Evolutionary conservation across 257 asterid species (phyloP), one percentile per base, ranked within the genome.

Genomic region (Thymus mandschuricus): DNA sequence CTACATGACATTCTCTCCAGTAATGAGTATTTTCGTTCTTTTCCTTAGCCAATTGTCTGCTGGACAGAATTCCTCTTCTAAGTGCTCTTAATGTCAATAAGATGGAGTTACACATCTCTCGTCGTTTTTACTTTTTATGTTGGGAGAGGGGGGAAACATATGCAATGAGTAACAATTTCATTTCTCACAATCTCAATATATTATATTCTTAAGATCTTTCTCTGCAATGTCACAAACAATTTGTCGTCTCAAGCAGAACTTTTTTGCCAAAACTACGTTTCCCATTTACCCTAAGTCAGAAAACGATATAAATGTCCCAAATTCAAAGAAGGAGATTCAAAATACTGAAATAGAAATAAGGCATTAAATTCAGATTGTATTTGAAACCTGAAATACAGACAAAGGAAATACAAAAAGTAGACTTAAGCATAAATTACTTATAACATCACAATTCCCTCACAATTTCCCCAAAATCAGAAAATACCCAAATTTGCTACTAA

Each of bases 111-210:
- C 12, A 51, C 43, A 48, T 13, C 31, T 54, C 8, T 54, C 40
- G 56, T 8, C 65, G 10, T 45, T 8, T 45, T 10, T 10, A 10
- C 0, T 45, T 45, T 45, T 10, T 45, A 0, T 4, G 10, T 35
- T 4, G 40, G 40, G 4, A 5, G 4, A 5, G 51, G n/a, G 51
- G 51, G 51, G 15, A 45, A 3, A n/a, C 51, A 10, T 41, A 10
- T 69, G 56, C 31, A 45, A 31, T 4, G 29, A 46, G 45, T 15
- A 30, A 70, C 5, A 6, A 40, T 71, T 70, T 50, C 54, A 71
- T 49, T 28, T 61, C 40, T 29, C 60, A 70, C 34, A 15, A 46
- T 43, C 58, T 34, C 21, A 12, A 11, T 5, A 57, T 28, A 43
- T 43, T 28, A 11, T 1, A n/a, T n/a, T n/a, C n/a, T 58, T 33